Base-by-base conservation (phyloP, 202 grass and related monocot genomes). In the Carex sylvatica region DNA sequence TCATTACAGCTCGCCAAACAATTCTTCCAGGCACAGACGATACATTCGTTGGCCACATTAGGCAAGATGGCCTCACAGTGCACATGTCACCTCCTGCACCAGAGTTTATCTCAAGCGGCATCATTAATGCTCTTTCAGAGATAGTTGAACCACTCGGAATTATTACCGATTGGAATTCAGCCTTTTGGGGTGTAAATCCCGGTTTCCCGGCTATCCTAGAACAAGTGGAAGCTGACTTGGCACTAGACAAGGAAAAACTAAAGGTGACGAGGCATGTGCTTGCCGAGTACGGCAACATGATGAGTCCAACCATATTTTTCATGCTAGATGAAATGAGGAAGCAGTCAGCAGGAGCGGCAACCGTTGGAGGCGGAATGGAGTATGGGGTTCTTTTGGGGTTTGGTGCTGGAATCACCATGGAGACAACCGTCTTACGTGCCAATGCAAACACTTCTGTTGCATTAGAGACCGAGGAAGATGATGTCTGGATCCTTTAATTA, bases 271-370 rank as follows among this genome's bases (percentile, higher is more conserved):
- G 28, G 28, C 28, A 28, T 28, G 28, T 28, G 28, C 28, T 28
- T 28, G 0, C 28, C 28, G 28, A 28, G 28, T 28, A 28, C 2
- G 28, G 28, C 28, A 91, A 91, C 58, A 91, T 84, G 6, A 36
- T 72, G 33, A 75, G 89, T 65, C 71, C 83, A 0, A 83, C 53
- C 9, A 55, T 91, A 19, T 52, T 91, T 22, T 4, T 88, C 12
- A 83, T 75, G 36, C 82, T 91, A 78, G 89, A 91, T 0, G 66
- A 85, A 33, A 86, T 91, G 86, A 76, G 83, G 74, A 61, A 31
- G 59, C 13, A 42, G 44, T 91, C 86, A 0, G 55, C 80, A 64
- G n/a, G 56, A 31, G 16, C 65, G 58, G 0, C 9, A 20, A 91
- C 83, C 0, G 36, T 59, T 0, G 26, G 86, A 9, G 83, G 83